Base-by-base conservation (phyloP, 2,329 filamentous ascomycete genomes). In the Neofusicoccum laricinum region DNA sequence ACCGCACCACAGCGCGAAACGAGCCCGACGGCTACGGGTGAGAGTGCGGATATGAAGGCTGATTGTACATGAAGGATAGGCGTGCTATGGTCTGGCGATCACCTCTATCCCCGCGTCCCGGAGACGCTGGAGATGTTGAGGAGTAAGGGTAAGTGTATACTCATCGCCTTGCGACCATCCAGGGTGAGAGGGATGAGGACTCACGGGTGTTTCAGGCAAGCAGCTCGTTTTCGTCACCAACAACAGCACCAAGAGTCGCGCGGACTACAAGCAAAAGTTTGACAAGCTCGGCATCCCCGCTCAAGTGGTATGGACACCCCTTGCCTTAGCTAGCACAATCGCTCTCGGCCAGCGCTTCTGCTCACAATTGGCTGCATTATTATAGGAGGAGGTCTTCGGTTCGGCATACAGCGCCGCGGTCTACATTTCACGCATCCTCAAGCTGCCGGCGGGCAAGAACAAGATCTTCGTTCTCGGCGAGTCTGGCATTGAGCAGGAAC, bases 391-490 rank as follows among this genome's bases (percentile, higher is more conserved):
- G 80, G 91, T 99, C 69, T 99, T 99, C 75, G 93, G 92, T 67
- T 97, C 94, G 8, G 90, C 93, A 43, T 99, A 99, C 85, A 96
- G 92, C 69, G 89, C 95, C 45, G 91, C 94, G 67, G 89, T 99
- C 75, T 99, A 99, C 83, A 97, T 99, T 74, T 90, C 92, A 10
- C 90, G 93, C 69, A 97, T 99, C 77, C 86, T 99, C 70, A 85
- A 90, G 69, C 87, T 96, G 3, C 88, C 90, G 2, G 78, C 86
- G 3, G 88, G 88, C 40, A 93, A 92, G 80, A 92, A 91, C 82
- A 97, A 97, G 77, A 95, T 99, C 68, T 99, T 92, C 74, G 91
- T 97, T 19, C 83, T 99, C 12, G 95, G 95, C 67, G 95, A 99
- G 80, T 85, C 86, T 5, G 95, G 95, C 62, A 92, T 99, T 67